A percentile compares a stretch with the other conserved stretches of the same genome.
Evolutionary conservation across 257 asterid genomes (phyloP).

Genomic region (Solanum arcanum): DNA sequence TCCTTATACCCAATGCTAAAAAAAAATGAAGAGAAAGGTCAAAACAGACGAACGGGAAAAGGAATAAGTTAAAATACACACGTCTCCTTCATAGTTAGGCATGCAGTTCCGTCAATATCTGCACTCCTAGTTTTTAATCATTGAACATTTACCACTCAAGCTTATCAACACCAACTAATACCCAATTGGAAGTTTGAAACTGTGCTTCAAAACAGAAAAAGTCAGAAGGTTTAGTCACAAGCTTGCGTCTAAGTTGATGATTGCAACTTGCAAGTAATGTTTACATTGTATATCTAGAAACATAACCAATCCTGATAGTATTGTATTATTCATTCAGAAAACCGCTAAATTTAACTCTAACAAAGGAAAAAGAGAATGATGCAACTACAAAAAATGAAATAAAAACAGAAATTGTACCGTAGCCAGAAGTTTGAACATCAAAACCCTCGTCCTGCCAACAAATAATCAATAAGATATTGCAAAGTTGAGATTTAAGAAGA

Average conservation of each 20-base stretch:
- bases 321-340: background rate
- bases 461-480: background rate
- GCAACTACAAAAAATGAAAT: background rate
- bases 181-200: background rate
- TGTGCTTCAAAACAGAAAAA: background rate
- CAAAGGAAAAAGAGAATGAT: background rate
- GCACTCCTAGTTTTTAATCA: background rate
- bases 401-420: conserved; percentile 40
- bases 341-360: background rate
- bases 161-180: background rate
- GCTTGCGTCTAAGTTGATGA: background rate
- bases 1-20: background rate
- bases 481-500: background rate
- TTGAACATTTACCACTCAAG: background rate
- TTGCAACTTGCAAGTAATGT: background rate
- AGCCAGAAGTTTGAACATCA: conserved; percentile 92
- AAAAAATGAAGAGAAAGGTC: background rate
- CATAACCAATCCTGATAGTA: background rate
- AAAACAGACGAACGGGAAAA: background rate
- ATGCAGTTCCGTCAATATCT: background rate
- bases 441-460: conserved; percentile 82
- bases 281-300: background rate
- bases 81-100: background rate
- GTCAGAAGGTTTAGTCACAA: background rate
- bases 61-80: background rate